These are phyloP conservation scores for Apophysomyces trapeziformis DNA, from an alignment of 371 early-diverging fungal genomes.

Conservation along the genomic window DNA sequence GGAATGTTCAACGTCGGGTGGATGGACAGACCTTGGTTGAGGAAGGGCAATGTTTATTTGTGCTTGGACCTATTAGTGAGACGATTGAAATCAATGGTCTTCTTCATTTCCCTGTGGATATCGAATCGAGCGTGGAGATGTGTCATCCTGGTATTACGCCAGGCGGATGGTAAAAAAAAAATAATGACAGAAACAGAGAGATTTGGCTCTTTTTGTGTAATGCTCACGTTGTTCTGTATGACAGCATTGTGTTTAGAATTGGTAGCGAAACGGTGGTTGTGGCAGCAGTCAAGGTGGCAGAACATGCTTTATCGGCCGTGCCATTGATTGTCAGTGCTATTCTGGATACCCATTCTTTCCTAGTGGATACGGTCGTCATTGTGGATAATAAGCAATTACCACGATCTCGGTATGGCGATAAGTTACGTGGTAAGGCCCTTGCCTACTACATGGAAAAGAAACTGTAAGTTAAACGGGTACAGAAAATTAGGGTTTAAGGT, in stretches of 20 bases:
- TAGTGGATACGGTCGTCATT: conserved; percentile 74
- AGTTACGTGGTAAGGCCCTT: conserved; percentile 57
- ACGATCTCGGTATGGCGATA: conserved; percentile 63
- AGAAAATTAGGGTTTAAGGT: no score
- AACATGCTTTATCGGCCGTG: conserved; percentile 54
- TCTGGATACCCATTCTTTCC: conserved; percentile 74
- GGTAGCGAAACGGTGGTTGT: conserved; percentile 57
- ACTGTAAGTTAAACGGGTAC: conserved; percentile 24
- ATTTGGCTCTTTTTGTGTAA: not conserved
- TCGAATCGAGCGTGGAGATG: conserved; percentile 75
- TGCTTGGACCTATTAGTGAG: conserved; percentile 74
- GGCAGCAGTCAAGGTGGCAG: conserved; percentile 53
- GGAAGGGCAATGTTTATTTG: conserved; percentile 76
- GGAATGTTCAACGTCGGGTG: conserved; percentile 58
- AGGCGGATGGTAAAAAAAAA: conserved; percentile 47
- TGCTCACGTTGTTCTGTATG: not conserved
- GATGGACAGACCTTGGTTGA: conserved; percentile 48
- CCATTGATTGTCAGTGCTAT: conserved; percentile 70
- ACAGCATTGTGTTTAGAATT: conserved; percentile 57
- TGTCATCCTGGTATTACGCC: conserved; percentile 57
- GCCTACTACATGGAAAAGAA: conserved; percentile 34
- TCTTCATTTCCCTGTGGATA: conserved; percentile 73
- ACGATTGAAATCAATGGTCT: conserved; percentile 75
- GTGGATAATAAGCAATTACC: conserved; percentile 66
- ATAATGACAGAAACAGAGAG: no score